A percentile compares a stretch with the other conserved stretches of the same genome.
Evolutionary conservation across 768 basidiomycete species (phyloP).

Genomic region (Termitomyces titanicus): DNA sequence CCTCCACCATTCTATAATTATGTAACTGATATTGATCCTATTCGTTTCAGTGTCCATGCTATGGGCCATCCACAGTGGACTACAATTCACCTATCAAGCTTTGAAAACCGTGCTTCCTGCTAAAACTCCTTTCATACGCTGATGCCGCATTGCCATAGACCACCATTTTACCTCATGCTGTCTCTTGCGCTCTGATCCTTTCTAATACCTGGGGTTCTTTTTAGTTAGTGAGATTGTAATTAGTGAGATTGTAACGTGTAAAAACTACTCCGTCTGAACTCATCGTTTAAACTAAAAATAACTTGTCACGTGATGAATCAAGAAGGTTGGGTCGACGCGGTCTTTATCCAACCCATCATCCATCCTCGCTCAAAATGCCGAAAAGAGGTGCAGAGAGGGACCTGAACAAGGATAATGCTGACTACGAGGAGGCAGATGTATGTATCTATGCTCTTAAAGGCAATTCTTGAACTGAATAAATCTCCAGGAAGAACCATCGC

Average conservation of each 20-base stretch:
- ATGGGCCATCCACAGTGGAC: conserved; percentile 55
- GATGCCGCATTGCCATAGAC: conserved; percentile 20
- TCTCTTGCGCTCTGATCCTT: background rate
- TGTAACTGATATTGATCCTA: conserved; percentile 2
- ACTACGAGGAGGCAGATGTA: conserved; percentile 38
- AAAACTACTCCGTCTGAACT: background rate
- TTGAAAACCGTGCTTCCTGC: conserved; percentile 45
- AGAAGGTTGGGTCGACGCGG: conserved; percentile 7
- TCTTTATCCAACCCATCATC: background rate
- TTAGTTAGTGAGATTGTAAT: too few relatives aligned
- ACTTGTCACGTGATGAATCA: conserved; percentile 10
- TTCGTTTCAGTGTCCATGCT: conserved; percentile 49
- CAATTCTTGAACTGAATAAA: background rate
- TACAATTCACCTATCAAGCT: conserved; percentile 48
- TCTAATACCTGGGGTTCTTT: background rate
- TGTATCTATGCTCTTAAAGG: background rate
- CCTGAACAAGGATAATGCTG: conserved; percentile 51
- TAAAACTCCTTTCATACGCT: conserved; percentile 36
- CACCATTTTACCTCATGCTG: conserved; percentile 2
- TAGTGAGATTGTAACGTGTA: conserved; percentile 11
- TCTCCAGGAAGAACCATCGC: conserved; percentile 36
- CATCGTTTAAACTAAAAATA: background rate
- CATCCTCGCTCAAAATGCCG: conserved; percentile 18
- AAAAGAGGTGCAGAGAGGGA: conserved; percentile 77
- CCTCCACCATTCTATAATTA: conserved; percentile 16